A percentile compares a stretch with the other conserved stretches of the same genome.
phyloP scores from a whole-genome alignment of 768 basidiomycete species.

The Paxillus ammoniavirescens region DNA sequence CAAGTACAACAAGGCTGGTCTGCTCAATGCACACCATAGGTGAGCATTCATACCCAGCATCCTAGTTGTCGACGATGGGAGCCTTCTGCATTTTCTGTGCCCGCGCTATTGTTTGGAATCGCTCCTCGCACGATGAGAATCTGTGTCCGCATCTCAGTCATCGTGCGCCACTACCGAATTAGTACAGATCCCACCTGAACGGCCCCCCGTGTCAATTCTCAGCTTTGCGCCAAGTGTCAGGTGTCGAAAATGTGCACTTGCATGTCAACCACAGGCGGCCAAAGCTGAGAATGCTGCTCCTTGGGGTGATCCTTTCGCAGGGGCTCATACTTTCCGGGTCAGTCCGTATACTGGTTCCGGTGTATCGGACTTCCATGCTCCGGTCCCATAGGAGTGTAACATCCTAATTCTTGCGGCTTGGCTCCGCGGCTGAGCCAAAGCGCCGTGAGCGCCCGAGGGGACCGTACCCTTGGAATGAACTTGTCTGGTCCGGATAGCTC shows the following conservation, averaged over 20 bases:
- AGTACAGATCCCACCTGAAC: conserved; percentile 6
- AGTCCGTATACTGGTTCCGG: conserved; percentile 8
- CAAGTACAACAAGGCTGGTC: conserved; percentile 94
- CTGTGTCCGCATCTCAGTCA: not conserved
- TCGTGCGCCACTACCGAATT: conserved; percentile 6
- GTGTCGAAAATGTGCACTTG: conserved; percentile 2
- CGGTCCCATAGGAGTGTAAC: conserved; percentile 1
- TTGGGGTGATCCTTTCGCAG: conserved; percentile 11
- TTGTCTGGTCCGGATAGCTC: conserved; percentile 4
- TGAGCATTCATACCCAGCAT: conserved; percentile 41
- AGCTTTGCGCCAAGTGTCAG: not conserved
- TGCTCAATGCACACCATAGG: conserved; percentile 87
- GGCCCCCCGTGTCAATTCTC: conserved; percentile 15
- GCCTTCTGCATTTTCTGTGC: not conserved
- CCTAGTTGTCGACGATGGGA: conserved; percentile 3
- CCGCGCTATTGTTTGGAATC: not conserved
- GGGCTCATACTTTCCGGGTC: conserved; percentile 1
- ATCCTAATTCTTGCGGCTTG: conserved; percentile 14
- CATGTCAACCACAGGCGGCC: not conserved
- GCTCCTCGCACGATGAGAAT: not conserved
- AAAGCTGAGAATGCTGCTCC: conserved; percentile 3
- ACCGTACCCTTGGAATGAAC: conserved; percentile 8
- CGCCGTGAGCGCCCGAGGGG: not conserved
- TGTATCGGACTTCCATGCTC: conserved; percentile 7
- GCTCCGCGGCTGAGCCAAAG: conserved; percentile 7